A percentile compares a stretch with the other conserved stretches of the same genome.
phyloP scores from a whole-genome alignment of 1,284 basidiomycete genomes.

The Malassezia dermatis region DNA sequence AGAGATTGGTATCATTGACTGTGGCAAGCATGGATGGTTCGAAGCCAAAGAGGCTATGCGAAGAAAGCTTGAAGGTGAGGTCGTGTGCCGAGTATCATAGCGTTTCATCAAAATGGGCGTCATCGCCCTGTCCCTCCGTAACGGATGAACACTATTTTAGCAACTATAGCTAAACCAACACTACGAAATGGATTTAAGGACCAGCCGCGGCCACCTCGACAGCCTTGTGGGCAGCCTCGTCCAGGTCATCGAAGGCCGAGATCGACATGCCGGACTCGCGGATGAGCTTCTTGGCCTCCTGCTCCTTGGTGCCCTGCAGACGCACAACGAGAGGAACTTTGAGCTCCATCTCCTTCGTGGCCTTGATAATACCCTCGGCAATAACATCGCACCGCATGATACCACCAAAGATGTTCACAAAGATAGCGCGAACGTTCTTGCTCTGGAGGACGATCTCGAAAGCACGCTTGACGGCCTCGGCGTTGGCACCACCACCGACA shows the following conservation, averaged over 20 bases:
- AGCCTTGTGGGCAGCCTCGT: constrained; percentile 26
- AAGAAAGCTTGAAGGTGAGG: constrained; percentile 47
- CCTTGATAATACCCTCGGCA: constrained; percentile 80
- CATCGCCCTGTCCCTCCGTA: neutral
- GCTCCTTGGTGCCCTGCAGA: constrained; percentile 91
- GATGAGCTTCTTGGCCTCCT: constrained; percentile 74
- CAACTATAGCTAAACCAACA: neutral
- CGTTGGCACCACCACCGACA: constrained; percentile 92
- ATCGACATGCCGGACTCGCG: constrained; percentile 69
- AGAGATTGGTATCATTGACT: constrained; percentile 68
- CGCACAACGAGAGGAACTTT: constrained; percentile 82
- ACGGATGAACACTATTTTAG: neutral
- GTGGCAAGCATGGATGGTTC: constrained; percentile 53
- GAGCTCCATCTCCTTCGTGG: constrained; percentile 79
- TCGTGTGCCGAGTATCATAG: constrained; percentile 48
- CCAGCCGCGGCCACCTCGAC: constrained; percentile 17
- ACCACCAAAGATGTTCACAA: constrained; percentile 71
- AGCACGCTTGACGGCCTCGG: constrained; percentile 97
- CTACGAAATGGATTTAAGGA: neutral
- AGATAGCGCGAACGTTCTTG: constrained; percentile 90
- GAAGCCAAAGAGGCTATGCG: constrained; percentile 50
- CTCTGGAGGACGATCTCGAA: constrained; percentile 89
- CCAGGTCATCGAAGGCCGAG: constrained; percentile 25
- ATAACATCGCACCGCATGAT: constrained; percentile 91
- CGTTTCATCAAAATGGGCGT: neutral